Evolutionary conservation across 2,329 filamentous ascomycete species (phyloP), one percentile per base, ranked within the genome.

Genomic region (Emericellopsis atlantica): DNA sequence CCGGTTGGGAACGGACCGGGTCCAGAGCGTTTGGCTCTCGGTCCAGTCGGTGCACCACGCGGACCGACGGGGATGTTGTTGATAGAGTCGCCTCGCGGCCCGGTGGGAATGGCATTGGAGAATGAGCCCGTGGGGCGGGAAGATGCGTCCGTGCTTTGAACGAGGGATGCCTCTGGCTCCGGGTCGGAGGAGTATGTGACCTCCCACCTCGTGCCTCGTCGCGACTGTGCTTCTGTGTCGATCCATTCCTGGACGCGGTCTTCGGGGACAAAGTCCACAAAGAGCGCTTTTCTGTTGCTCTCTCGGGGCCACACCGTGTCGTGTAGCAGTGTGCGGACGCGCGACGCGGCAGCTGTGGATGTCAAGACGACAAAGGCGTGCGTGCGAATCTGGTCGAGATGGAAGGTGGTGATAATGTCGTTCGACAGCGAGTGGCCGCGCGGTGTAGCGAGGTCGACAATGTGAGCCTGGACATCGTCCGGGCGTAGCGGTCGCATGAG

Each of bases 221-320:
- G 57, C 37, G 70, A 58, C 39, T 65, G 48, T 46, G 68, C 52
- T 58, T 94, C 86, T 33, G 62, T 70, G 7, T 76, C 70, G 44
- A 93, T 81, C 87, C 88, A 96, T 21, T 73, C 72, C 12, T 65
- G 58, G 4, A 93, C 71, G 47, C 78, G 76, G 22, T 86, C 78
- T 15, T 82, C 74, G 0, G 90, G 90, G 16, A 96, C 72, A 56
- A 92, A 96, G 57, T 98, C 92, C 4, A 86, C 85, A 75, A 82
- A 93, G 1, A 96, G 70, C 1, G 79, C 72, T 57, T 92, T 93
- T 26, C 92, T 75, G 49, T 81, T 84, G 44, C 81, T 78, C 61
- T 96, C 90, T 44, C 88, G 77, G 1, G 90, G 90, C 86, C 89
- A 96, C 31, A 88, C 74, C 18, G 73, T 74, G 43, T 79, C 76